Conservation (phyloP, 2,329 filamentous ascomycete species). For the Pseudogymnoascus sp. region DNA sequence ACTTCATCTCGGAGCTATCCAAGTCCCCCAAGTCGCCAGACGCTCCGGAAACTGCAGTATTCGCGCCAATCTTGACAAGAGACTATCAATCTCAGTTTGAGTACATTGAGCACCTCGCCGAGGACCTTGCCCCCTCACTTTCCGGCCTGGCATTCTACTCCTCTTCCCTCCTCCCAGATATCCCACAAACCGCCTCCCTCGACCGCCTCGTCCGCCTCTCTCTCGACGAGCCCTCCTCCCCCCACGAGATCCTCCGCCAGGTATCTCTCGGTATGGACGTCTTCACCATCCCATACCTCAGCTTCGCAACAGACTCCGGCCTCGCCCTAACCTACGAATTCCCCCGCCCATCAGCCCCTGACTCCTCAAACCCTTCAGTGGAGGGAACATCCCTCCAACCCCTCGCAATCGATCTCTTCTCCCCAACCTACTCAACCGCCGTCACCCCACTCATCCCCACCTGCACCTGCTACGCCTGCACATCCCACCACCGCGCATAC, state of each 20-base stretch:
- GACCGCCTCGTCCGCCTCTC: conserved; percentile 62
- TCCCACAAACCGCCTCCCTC: conserved; percentile 50
- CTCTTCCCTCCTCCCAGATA: conserved; percentile 55
- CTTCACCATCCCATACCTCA: conserved; percentile 68
- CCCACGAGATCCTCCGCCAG: conserved; percentile 70
- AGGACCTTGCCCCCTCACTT: conserved; percentile 52
- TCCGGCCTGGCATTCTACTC: conserved; percentile 74
- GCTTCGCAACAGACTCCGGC: conserved; percentile 68
- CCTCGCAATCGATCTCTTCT: conserved; percentile 76
- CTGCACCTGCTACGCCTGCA: conserved; percentile 80
- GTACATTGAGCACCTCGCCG: conserved; percentile 65
- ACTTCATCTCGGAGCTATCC: conserved; percentile 47
- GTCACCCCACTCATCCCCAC: conserved; percentile 50
- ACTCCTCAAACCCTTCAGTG: neutral
- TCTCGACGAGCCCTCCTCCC: conserved; percentile 59
- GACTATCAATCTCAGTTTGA: conserved; percentile 66
- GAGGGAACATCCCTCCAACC: conserved; percentile 31
- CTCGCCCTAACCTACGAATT: conserved; percentile 77
- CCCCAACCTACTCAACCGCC: conserved; percentile 50
- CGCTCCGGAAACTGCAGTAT: conserved; percentile 35
- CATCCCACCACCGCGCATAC: conserved; percentile 75
- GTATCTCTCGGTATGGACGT: conserved; percentile 72
- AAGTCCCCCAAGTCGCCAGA: conserved; percentile 27
- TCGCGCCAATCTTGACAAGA: conserved; percentile 66
- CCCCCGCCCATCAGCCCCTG: conserved; percentile 34